These are phyloP conservation scores for Ganoderma lucidum DNA, from an alignment of 1,284 basidiomycete genomes.

Conservation along the genomic window DNA sequence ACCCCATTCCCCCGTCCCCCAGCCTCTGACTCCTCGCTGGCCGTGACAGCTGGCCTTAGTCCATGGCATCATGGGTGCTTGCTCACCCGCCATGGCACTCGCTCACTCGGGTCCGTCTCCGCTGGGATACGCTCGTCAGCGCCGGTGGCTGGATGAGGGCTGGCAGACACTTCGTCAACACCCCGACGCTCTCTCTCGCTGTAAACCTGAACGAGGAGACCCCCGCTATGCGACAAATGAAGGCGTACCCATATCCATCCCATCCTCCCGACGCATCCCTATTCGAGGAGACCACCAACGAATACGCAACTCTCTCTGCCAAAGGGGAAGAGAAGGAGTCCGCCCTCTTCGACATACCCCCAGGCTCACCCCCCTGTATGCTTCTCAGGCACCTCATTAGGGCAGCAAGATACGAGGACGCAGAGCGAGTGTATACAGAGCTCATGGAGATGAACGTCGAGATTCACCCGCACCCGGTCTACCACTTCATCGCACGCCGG, in stretches of 20 bases:
- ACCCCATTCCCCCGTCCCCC: neutral
- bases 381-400: conserved; percentile 36
- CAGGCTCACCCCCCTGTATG: conserved; percentile 20
- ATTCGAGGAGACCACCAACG: conserved; percentile 42
- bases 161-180: conserved; percentile 34
- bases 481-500: conserved; percentile 42
- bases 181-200: conserved; percentile 22
- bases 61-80: conserved; percentile 42
- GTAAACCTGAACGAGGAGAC: conserved; percentile 39
- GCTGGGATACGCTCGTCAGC: conserved; percentile 30
- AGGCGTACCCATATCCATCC: conserved; percentile 39
- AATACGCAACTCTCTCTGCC: conserved; percentile 31
- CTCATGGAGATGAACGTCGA: conserved; percentile 42
- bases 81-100: conserved; percentile 35
- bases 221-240: conserved; percentile 41
- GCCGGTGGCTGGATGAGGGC: conserved; percentile 14
- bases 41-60: conserved; percentile 12
- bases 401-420: conserved; percentile 35
- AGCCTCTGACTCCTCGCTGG: conserved; percentile 8
- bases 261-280: conserved; percentile 38
- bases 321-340: neutral
- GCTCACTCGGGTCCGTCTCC: conserved; percentile 28
- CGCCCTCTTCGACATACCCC: neutral
- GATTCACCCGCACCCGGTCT: conserved; percentile 43
- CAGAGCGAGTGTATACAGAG: conserved; percentile 41